These are phyloP conservation scores for Penicillium odoratum DNA, from an alignment of 495 filamentous ascomycete species.

Conservation along the genomic window DNA sequence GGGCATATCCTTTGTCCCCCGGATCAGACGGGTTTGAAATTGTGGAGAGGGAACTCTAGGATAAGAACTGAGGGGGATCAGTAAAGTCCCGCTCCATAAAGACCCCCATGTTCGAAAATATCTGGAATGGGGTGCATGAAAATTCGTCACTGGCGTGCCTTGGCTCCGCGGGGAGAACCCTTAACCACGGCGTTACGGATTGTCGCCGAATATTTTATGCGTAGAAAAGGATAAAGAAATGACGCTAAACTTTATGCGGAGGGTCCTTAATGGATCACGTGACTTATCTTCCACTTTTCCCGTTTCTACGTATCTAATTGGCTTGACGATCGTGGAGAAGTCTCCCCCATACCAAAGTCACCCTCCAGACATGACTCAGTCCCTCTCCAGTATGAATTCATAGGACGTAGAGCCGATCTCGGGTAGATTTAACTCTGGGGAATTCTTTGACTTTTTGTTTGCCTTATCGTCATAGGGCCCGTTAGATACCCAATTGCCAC, in stretches of 20 bases:
- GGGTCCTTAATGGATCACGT: background rate
- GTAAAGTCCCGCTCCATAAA: background rate
- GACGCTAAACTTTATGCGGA: background rate
- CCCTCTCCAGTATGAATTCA: background rate
- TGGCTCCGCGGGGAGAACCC: slow-evolving; percentile 20
- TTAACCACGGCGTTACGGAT: slow-evolving; percentile 23
- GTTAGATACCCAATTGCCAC: background rate
- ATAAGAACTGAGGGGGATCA: background rate
- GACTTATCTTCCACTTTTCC: background rate
- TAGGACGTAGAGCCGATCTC: background rate
- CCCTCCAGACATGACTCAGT: background rate
- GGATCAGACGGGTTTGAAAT: slow-evolving; percentile 14
- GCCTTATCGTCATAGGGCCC: slow-evolving; percentile 2
- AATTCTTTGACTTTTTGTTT: background rate
- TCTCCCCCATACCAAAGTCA: background rate
- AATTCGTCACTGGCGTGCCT: background rate
- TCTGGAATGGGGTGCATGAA: slow-evolving; percentile 3
- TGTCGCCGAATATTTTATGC: slow-evolving; percentile 12
- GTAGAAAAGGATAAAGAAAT: background rate
- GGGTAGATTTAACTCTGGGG: background rate
- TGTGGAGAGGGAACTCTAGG: slow-evolving; percentile 12
- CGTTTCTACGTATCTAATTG: background rate
- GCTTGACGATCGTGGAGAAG: background rate
- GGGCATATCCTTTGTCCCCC: slow-evolving; percentile 12
- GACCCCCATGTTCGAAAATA: background rate